phyloP scores from a whole-genome alignment of 768 basidiomycete genomes.

The Pilatotrama ljubarskyi region DNA sequence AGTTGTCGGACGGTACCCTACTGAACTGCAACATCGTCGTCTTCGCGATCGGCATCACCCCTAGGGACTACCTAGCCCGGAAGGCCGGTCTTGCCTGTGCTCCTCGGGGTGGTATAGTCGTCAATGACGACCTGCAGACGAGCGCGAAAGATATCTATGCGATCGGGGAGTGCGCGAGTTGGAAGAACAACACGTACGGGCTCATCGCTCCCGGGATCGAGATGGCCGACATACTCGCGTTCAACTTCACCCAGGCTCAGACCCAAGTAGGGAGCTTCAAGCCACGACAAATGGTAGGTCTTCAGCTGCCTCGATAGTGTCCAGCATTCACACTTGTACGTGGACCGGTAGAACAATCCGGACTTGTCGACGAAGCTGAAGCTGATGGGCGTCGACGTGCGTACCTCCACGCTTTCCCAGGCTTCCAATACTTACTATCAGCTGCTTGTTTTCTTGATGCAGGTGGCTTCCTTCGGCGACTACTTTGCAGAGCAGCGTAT shows the following conservation, averaged over 20 bases:
- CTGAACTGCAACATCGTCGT: slow-evolving; percentile 57
- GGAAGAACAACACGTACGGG: slow-evolving; percentile 68
- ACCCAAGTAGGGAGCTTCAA: slow-evolving; percentile 42
- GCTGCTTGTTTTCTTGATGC: neutral
- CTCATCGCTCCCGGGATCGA: slow-evolving; percentile 74
- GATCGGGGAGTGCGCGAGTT: slow-evolving; percentile 75
- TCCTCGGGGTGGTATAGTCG: slow-evolving; percentile 54
- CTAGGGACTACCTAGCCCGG: slow-evolving; percentile 67
- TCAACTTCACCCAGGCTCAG: slow-evolving; percentile 63
- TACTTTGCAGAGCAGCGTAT: slow-evolving; percentile 59
- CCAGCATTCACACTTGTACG: slow-evolving; percentile 19
- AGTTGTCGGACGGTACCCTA: slow-evolving; percentile 47
- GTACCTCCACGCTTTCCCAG: slow-evolving; percentile 8
- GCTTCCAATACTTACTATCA: neutral
- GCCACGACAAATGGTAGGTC: slow-evolving; percentile 44
- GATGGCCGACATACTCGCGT: slow-evolving; percentile 75
- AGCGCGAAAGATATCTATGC: slow-evolving; percentile 63
- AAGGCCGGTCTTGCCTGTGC: slow-evolving; percentile 51
- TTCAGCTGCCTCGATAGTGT: neutral
- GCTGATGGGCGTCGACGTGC: slow-evolving; percentile 58
- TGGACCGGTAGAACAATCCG: slow-evolving; percentile 51
- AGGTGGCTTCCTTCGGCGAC: slow-evolving; percentile 72
- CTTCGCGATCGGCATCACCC: slow-evolving; percentile 69
- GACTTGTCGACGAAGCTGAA: slow-evolving; percentile 74
- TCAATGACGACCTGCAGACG: slow-evolving; percentile 58